Base-by-base conservation (phyloP, 768 basidiomycete genomes). In the Leccinum rimulosum region DNA sequence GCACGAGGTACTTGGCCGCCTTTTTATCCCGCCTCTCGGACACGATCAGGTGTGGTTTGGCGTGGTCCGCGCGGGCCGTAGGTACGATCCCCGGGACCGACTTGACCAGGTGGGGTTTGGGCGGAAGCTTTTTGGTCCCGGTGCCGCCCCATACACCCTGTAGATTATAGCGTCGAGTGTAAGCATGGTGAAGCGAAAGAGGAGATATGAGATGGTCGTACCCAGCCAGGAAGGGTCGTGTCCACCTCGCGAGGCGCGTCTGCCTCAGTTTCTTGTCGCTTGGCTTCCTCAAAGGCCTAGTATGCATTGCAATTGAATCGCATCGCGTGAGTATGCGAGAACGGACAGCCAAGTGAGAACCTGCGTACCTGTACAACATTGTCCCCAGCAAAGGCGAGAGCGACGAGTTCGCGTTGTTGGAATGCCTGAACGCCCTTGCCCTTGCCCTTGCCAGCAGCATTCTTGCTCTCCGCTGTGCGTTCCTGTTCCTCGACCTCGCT, bases 1-100 rank as follows among this genome's bases (percentile, higher is more conserved):
- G 91, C 56, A 94, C 86, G 60, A 87, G 80, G 72, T 95, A 98
- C 75, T 93, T 91, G 15, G 85, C 77, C 0, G 92, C 95, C 72
- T 97, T 97, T 77, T 93, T 93, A 77, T 98, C 96, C 59, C 87
- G 86, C 74, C 89, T 93, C 75, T 99, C 96, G 2, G 93, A 94
- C 67, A 99, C 91, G 77, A 99, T 97, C 68, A 98, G 84, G 70
- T 97, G 88, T 11, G 86, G 81, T 68, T 93, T 93, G 61, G 80
- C 80, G 67, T 87, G 88, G 73, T 99, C 97, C 14, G 89, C 87
- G 48, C 97, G 91, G 52, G 85, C 76, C 17, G 79, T 78, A 0
- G 92, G 89, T 62, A 88, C 86, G 63, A 98, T 79, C 15, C 96
- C 95, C 0, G 91, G 83, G 28, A 93, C 75, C 66, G 88, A 87